Conservation (phyloP, 2,329 filamentous ascomycete species). For the Fusarium napiforme region DNA sequence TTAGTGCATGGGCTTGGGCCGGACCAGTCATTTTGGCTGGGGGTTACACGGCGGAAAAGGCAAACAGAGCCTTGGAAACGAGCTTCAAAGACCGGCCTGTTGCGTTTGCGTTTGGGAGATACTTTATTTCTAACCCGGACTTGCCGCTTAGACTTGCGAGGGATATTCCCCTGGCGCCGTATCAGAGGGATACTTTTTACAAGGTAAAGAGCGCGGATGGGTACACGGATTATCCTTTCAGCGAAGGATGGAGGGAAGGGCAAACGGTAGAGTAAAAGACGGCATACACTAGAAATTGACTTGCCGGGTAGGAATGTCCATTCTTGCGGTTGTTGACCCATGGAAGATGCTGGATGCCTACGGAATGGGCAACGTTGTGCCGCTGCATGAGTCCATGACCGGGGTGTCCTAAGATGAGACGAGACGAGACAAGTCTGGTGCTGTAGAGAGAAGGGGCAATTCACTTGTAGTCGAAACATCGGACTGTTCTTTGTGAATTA, state of each 20-base stretch:
- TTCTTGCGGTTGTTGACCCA: neutral
- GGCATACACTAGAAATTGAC: rapidly evolving
- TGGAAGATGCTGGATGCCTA: neutral
- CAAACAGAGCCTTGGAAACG: constrained; percentile 44
- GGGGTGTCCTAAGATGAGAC: neutral
- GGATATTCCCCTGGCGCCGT: constrained; percentile 35
- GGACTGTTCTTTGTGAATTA: rapidly evolving
- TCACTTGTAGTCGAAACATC: no score
- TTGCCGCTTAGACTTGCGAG: constrained; percentile 35
- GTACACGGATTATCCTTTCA: constrained; percentile 44
- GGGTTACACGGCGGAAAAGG: constrained; percentile 44
- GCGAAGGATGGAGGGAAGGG: neutral
- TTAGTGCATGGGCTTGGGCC: constrained; percentile 44
- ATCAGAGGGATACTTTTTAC: constrained; percentile 46
- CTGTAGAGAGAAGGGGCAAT: no score
- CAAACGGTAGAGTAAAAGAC: rapidly evolving
- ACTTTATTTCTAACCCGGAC: constrained; percentile 45
- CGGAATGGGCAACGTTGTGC: neutral
- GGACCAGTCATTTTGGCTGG: constrained; percentile 50
- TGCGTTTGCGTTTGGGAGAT: constrained; percentile 46
- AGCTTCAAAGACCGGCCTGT: constrained; percentile 43
- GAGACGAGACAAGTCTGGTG: no score
- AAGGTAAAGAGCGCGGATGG: constrained; percentile 32
- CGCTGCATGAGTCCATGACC: rapidly evolving
- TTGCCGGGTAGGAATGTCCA: rapidly evolving